A percentile compares a stretch with the other conserved stretches of the same genome.
Evolutionary conservation across 345 rosid genomes (phyloP).

Genomic region (Gossypium longicalyx): DNA sequence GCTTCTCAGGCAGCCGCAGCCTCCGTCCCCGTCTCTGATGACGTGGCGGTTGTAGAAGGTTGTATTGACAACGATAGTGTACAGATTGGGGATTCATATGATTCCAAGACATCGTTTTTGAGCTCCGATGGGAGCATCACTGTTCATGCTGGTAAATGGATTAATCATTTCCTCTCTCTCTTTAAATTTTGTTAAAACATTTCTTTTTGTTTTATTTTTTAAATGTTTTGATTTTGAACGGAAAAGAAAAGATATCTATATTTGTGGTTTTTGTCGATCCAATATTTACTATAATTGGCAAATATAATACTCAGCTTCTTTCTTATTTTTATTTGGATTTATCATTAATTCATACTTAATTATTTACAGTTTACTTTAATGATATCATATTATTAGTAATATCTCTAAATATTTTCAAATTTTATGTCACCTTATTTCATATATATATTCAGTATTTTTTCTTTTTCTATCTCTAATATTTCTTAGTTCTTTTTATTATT

Average conservation of each 20-base stretch:
- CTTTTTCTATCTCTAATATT: background rate
- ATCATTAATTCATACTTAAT: background rate
- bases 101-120: constrained; percentile 50
- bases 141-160: constrained; percentile 79
- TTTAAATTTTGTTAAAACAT: background rate
- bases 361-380: background rate
- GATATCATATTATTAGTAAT: background rate
- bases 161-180: background rate
- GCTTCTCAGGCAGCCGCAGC: constrained; percentile 38
- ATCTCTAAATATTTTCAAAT: background rate
- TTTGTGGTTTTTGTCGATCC: background rate
- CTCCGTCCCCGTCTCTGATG: constrained; percentile 31
- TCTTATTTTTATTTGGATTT: background rate
- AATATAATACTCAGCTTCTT: background rate
- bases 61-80: constrained; percentile 40
- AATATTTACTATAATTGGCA: background rate
- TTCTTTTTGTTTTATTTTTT: background rate
- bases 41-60: constrained; percentile 40
- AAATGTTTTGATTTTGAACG: background rate
- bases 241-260: background rate
- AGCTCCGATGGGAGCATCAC: constrained; percentile 82
- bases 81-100: constrained; percentile 43
- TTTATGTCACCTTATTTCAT: background rate
- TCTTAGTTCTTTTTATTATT: background rate
- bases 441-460: background rate